A percentile compares a stretch with the other conserved stretches of the same genome.
Conservation (phyloP, 495 filamentous ascomycete genomes). For the Daldinia concentrica region DNA sequence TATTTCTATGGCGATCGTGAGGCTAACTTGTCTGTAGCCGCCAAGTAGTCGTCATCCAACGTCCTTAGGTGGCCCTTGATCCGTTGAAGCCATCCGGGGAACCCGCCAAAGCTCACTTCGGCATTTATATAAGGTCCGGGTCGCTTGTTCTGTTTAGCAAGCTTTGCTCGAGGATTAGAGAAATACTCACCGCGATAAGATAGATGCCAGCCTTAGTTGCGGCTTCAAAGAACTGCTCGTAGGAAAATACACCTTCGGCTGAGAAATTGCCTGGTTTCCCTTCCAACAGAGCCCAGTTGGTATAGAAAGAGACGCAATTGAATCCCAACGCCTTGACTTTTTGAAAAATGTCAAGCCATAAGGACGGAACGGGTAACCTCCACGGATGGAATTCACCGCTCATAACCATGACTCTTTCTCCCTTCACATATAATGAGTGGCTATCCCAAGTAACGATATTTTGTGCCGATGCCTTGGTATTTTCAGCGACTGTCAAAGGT, state of each 20-base stretch:
- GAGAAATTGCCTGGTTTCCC: constrained; percentile 73
- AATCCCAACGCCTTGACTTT: constrained; percentile 82
- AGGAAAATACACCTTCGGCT: constrained; percentile 73
- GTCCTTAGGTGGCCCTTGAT: constrained; percentile 70
- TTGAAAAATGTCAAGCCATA: constrained; percentile 80
- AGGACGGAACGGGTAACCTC: constrained; percentile 74
- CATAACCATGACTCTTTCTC: constrained; percentile 75
- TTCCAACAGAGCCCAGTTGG: constrained; percentile 80
- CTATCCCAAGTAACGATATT: constrained; percentile 72
- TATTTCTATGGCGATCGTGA: neutral
- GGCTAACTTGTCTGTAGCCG: constrained; percentile 67
- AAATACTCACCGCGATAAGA: constrained; percentile 75
- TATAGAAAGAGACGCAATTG: constrained; percentile 78
- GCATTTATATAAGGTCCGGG: constrained; percentile 68
- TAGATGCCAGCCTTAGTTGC: constrained; percentile 76
- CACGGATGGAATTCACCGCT: constrained; percentile 79
- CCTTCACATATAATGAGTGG: constrained; percentile 74
- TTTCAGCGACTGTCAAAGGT: neutral
- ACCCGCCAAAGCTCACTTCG: constrained; percentile 55
- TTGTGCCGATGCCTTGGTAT: constrained; percentile 3
- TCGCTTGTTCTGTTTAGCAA: constrained; percentile 68
- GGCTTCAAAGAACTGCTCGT: constrained; percentile 76
- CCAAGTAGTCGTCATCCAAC: constrained; percentile 64
- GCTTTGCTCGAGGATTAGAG: constrained; percentile 70
- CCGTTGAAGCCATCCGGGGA: constrained; percentile 63